A percentile compares a stretch with the other conserved stretches of the same genome.
Evolutionary conservation across 768 basidiomycete species (phyloP).

Genomic region (Mycena indigotica): DNA sequence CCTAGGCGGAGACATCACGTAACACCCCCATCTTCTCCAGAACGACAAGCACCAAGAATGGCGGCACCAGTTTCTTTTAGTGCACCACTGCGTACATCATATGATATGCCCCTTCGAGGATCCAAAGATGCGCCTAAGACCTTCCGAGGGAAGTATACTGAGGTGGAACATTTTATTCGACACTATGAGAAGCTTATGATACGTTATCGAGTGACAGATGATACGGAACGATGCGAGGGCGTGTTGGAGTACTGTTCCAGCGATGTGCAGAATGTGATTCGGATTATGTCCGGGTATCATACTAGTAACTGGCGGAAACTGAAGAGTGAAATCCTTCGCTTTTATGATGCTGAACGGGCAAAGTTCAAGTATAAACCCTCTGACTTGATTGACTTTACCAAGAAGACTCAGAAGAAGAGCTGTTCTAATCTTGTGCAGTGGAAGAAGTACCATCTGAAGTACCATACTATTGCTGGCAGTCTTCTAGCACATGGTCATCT

Average conservation of each 20-base stretch:
- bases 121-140: slow-evolving; percentile 21
- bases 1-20: neutral
- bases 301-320: slow-evolving; percentile 8
- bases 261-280: slow-evolving; percentile 16
- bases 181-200: slow-evolving; percentile 17
- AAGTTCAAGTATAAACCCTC: neutral
- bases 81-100: slow-evolving; percentile 1
- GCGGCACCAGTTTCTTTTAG: neutral
- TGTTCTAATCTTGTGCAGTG: slow-evolving; percentile 6
- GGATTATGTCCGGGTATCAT: slow-evolving; percentile 6
- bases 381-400: neutral
- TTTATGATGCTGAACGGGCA: slow-evolving; percentile 8
- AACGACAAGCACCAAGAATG: neutral
- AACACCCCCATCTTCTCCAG: neutral
- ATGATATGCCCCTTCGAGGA: slow-evolving; percentile 20
- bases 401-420: neutral
- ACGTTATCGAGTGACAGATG: slow-evolving; percentile 6
- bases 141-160: slow-evolving; percentile 22
- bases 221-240: slow-evolving; percentile 4
- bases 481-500: neutral
- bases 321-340: neutral
- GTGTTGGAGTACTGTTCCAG: slow-evolving; percentile 20
- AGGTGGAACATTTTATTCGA: slow-evolving; percentile 19
- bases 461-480: slow-evolving; percentile 6
- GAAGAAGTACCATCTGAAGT: slow-evolving; percentile 10